Evolutionary conservation across 768 basidiomycete species (phyloP).

Genomic region (Podaxis sp.): DNA sequence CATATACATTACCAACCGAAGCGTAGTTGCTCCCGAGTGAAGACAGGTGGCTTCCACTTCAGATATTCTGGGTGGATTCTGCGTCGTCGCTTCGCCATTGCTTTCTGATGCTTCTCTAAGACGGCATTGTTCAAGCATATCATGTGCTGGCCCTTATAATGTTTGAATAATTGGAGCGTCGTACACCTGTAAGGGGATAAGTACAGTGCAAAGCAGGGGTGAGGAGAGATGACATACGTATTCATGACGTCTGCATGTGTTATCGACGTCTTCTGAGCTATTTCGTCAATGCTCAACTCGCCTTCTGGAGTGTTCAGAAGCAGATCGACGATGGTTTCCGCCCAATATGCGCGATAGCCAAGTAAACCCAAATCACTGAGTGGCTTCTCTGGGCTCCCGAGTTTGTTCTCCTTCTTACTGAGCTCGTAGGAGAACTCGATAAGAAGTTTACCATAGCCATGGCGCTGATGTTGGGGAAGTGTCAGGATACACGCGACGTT

Average conservation of each 20-base stretch:
- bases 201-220: conserved; percentile 7
- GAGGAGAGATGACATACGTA: conserved; percentile 62
- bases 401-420: conserved; percentile 92
- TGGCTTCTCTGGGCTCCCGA: conserved; percentile 97
- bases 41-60: conserved; percentile 94
- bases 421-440: conserved; percentile 99
- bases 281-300: conserved; percentile 92
- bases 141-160: conserved; percentile 92
- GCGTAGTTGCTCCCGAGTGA: conserved; percentile 84
- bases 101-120: conserved; percentile 86
- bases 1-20: conserved; percentile 50
- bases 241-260: conserved; percentile 97
- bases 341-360: conserved; percentile 95
- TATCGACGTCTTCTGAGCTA: conserved; percentile 92
- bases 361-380: conserved; percentile 91
- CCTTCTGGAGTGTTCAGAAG: conserved; percentile 69
- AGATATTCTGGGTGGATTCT: conserved; percentile 77
- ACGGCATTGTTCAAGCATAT: conserved; percentile 90
- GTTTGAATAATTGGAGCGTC: conserved; percentile 91
- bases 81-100: conserved; percentile 69
- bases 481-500: conserved; percentile 99
- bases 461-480: conserved; percentile 96
- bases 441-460: conserved; percentile 90
- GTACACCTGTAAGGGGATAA: conserved; percentile 62
- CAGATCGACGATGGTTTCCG: conserved; percentile 91